These are phyloP conservation scores for Tulasnella sp. DNA, from an alignment of 768 basidiomycete genomes.

Conservation along the genomic window DNA sequence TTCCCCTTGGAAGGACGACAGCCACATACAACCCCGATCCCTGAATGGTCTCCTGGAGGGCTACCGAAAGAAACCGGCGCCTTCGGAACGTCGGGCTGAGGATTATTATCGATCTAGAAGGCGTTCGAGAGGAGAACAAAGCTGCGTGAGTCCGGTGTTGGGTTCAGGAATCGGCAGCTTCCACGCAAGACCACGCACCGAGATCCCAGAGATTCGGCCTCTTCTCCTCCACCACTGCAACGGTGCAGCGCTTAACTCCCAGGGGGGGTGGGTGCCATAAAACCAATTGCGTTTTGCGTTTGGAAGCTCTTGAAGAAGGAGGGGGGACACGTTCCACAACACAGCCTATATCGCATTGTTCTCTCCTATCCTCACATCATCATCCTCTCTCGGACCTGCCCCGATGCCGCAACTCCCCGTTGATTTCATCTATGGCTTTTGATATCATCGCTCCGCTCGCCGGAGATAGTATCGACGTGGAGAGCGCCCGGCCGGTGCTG, in stretches of 20 bases:
- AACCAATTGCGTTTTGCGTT: constrained; percentile 12
- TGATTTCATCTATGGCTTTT: neutral
- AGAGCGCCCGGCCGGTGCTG: neutral
- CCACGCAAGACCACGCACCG: constrained; percentile 1
- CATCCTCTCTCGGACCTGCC: neutral
- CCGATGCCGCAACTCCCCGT: neutral
- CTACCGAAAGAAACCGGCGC: neutral
- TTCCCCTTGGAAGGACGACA: neutral
- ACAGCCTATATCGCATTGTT: neutral
- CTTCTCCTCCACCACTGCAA: neutral
- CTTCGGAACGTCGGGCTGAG: neutral
- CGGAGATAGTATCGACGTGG: neutral
- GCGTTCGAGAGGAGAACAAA: neutral
- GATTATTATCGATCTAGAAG: neutral
- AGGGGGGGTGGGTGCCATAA: neutral
- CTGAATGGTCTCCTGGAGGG: neutral
- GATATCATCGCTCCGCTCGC: neutral
- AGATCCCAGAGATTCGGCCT: neutral
- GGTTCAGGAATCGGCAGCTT: neutral
- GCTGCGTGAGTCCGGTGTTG: neutral
- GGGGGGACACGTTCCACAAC: constrained; percentile 2
- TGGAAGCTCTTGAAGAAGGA: constrained; percentile 1
- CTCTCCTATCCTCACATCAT: neutral
- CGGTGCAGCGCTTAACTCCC: constrained; percentile 12
- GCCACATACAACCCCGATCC: neutral